These are phyloP conservation scores for Trichoderma sp. DNA, from an alignment of 2,329 filamentous ascomycete species.

Conservation along the genomic window DNA sequence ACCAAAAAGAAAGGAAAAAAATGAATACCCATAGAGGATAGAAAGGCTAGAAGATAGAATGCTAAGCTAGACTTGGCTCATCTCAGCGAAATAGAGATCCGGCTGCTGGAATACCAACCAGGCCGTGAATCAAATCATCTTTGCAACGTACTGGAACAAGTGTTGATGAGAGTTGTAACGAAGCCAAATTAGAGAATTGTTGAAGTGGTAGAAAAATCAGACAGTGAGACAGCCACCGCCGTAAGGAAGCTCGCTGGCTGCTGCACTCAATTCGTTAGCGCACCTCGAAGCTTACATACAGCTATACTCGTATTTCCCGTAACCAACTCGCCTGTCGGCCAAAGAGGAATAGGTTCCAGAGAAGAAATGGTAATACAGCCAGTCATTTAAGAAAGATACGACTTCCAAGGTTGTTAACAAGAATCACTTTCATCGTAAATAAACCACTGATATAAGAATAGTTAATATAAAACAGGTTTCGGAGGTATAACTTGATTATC, in stretches of 20 bases:
- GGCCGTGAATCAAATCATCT: not conserved
- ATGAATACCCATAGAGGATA: not conserved
- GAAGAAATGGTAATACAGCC: not conserved
- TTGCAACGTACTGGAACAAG: not conserved
- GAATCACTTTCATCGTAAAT: not conserved
- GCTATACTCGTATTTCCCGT: not conserved
- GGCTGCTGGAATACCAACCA: not conserved
- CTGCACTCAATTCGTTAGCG: not conserved
- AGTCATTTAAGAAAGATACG: not conserved
- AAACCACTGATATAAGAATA: too few species aligned
- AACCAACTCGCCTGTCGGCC: not conserved
- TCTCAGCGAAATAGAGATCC: not conserved
- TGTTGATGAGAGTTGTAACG: not conserved
- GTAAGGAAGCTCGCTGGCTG: not conserved
- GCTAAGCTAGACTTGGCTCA: not conserved
- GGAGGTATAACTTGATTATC: too few species aligned
- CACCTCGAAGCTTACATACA: not conserved
- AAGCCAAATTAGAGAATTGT: not conserved
- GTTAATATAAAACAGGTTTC: too few species aligned
- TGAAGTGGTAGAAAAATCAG: too few species aligned
- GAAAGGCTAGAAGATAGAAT: conserved; percentile 2
- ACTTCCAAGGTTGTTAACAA: not conserved
- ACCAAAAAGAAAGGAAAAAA: not conserved
- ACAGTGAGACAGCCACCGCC: not conserved
- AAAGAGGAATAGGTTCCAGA: not conserved